Evolutionary conservation across 2,329 filamentous ascomycete genomes (phyloP), one percentile per base, ranked within the genome.

Genomic region (Neurospora sp.): DNA sequence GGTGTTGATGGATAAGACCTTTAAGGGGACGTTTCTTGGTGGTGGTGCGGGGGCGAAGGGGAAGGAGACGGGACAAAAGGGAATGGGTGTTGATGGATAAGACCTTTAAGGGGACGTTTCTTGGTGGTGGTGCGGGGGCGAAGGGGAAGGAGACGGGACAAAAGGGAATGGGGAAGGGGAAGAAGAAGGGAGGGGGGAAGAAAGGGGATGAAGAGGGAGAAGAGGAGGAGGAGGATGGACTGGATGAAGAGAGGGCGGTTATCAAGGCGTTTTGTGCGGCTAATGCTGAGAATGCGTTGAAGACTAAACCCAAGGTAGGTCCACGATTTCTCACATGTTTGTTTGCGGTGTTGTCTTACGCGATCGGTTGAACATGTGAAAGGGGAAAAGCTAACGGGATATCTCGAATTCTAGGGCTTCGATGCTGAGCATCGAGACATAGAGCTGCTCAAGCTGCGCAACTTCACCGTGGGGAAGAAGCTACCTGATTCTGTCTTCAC

Each of bases 271-370:
- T 97, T 79, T 84, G 87, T 28, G 84, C 83, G 62, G 83, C 85
- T 74, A 97, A 97, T 76, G 82, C 86, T 73, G 87, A 89, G 71
- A 91, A 88, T 72, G 93, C 93, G 15, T 83, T 97, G 68, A 97
- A 96, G 84, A 95, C 88, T 43, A 90, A 90, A 77, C 94, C 94
- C 4, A 95, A 94, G 88, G 93, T 93, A 79, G 3, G 52, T 62
- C 23, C 6, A 28, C 5, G 9, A 33, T 33, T 78, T 85, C 68
- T 2, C 1, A 5, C n/a, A 2, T 1, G 28, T 58, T 13, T 17
- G 5, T 8, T 9, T 33, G 13, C 23, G 13, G 3, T 62, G 23
- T 33, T 58, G 46, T 28, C 11, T 28, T 58, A 17, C 7, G 23
- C 28, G 23, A 3, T 15, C 5, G 17, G 3, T 62, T 33, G 23